Evolutionary conservation across 805 yeast species (phyloP), one percentile per base, ranked within the genome.

Genomic region (Kuraishia floccosa): DNA sequence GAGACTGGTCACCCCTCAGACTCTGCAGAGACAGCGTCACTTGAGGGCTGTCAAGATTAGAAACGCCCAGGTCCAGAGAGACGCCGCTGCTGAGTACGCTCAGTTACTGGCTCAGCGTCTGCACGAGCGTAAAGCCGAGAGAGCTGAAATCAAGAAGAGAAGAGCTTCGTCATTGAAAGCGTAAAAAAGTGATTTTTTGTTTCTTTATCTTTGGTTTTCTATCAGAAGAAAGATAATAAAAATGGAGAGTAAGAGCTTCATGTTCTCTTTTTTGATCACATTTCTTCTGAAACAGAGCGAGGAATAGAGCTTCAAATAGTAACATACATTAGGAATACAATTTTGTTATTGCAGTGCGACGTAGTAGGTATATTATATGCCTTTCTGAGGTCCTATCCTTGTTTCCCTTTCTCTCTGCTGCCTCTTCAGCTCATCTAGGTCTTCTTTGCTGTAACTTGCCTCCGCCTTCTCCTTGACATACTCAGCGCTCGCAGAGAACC

Each of bases 31-130:
- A 80, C 91, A 91, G 93, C 83, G 96, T 73, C 87, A 84, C 63
- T 79, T 83, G 65, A 82, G 74, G 65, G 78, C 96, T 56, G 71
- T 78, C 70, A 91, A 91, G 81, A 72, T 83, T 65, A 83, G 77
- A 74, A 83, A 84, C 68, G 96, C 97, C 65, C 94, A 85, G 76
- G 86, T 84, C 60, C 95, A 86, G 72, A 86, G 94, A 85, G 97
- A 91, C 68, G 96, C 94, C 72, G 98, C 99, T 68, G 94, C 97
- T 62, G 98, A 91, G 72, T 91, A 91, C 80, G 94, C 96, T 62
- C 94, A 87, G 72, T 76, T 91, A 63, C 76, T 91, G 65, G 97
- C 99, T 63, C 72, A 85, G 75, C 89, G 97, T 71, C 81, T 89
- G 66, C 82, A 85, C 68, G 96, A 89, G 72, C 85, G 87, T 74